Evolutionary conservation across 345 rosid species (phyloP), one percentile per base, ranked within the genome.

Genomic region (Bruguiera gymnorhiza): DNA sequence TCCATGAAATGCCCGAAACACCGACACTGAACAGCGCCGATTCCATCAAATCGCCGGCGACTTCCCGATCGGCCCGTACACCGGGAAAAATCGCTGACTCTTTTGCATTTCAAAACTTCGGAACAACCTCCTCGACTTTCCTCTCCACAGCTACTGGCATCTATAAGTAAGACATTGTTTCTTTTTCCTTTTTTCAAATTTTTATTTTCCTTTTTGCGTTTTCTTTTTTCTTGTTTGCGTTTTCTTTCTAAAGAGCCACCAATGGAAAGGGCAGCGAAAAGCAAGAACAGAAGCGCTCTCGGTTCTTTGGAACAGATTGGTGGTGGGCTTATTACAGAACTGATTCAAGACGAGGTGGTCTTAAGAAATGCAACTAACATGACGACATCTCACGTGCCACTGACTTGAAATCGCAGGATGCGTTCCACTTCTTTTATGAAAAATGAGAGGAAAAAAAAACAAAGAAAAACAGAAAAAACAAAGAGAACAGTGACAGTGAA

Each of bases 1-100:
- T 89, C 98, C 98, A 94, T 94, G 87, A 83, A 83, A 84, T 60
- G 75, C 59, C 69, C 37, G 81, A 70, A 72, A 71, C 57, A 46
- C 46, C 24, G 65, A 36, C 73, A 68, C 60, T 26, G 64, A 63
- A 67, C 73, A 70, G 78, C 59, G 46, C 70, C 78, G 75, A 79
- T 71, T 79, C 75, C 77, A 67, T 77, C 67, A 77, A 68, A 72
- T 63, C 63, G 39, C 66, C 66, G 63, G 69, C 52, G 70, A 51
- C 27, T 59, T 69, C 52, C 80, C 76, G 73, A 72, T 77, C 67
- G 29, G 65, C 34, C 24, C 26, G 11, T 37, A 55, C 21, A 59
- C 66, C 70, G 50, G 19, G 66, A 72, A 77, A 52, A 68, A 63
- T 13, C 59, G 67, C 74, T 37, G 73, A 67, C 53, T 37, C 19